Conservation (phyloP, 331 rosid species). For the Pyracantha coccinea region DNA sequence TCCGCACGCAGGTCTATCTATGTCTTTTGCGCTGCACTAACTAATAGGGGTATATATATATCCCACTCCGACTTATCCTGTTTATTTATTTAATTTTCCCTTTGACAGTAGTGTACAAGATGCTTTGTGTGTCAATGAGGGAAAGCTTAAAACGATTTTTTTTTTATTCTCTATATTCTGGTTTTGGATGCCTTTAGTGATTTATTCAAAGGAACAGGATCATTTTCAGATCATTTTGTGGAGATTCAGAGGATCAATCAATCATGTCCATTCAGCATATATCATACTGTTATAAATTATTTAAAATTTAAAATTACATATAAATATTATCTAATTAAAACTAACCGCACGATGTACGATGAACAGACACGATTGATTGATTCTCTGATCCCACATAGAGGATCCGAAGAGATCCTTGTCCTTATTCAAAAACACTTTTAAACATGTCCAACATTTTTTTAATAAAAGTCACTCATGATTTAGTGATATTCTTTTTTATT, state of each 20-base stretch:
- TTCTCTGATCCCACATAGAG: accelerated
- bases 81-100: not conserved
- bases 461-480: too few species aligned
- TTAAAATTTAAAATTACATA: too few species aligned
- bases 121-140: not conserved
- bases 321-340: too few species aligned
- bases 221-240: accelerated
- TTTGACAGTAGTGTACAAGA: not conserved
- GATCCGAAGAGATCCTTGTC: too few species aligned
- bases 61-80: not conserved
- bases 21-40: not conserved
- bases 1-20: not conserved
- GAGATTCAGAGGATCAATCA: accelerated
- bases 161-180: not conserved
- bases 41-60: not conserved
- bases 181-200: too few species aligned
- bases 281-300: too few species aligned
- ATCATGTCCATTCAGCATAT: accelerated
- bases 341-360: accelerated
- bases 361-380: too few species aligned
- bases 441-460: too few species aligned
- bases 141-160: not conserved
- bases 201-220: too few species aligned
- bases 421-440: too few species aligned
- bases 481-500: too few species aligned